These are phyloP conservation scores for Acanthamoeba healyi DNA, from an alignment of 208 protist genomes.

Conservation along the genomic window DNA sequence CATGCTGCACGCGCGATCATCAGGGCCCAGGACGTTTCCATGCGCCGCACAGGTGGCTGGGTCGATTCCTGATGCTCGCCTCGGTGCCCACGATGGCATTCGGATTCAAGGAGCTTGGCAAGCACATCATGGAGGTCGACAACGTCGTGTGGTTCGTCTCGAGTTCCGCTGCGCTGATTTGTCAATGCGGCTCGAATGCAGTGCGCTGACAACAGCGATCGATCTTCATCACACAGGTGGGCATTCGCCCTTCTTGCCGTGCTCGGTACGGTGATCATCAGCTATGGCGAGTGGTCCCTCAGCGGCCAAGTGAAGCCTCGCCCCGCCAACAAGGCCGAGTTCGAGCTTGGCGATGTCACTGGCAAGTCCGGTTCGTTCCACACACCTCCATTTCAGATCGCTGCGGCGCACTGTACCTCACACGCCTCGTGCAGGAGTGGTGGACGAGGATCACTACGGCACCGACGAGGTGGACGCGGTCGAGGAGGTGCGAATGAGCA, in stretches of 20 bases:
- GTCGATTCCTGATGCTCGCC: constrained; percentile 52
- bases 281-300: constrained; percentile 56
- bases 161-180: neutral
- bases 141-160: constrained; percentile 12
- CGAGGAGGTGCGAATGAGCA: neutral
- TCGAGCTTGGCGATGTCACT: constrained; percentile 11
- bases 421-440: neutral
- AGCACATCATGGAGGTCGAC: constrained; percentile 44
- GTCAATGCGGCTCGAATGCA: neutral
- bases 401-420: neutral
- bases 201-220: neutral
- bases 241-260: constrained; percentile 3
- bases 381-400: neutral
- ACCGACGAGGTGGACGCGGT: constrained; percentile 16
- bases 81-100: constrained; percentile 35
- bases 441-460: constrained; percentile 14
- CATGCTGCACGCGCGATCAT: neutral
- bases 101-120: constrained; percentile 60
- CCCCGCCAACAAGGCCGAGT: neutral
- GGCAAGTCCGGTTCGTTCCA: neutral
- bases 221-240: neutral
- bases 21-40: constrained; percentile 41
- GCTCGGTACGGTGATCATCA: neutral
- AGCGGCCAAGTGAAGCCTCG: constrained; percentile 5
- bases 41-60: constrained; percentile 49